Evolutionary conservation across 176 grass and related monocot genomes (phyloP).

Genomic region (Stipa capillata): DNA sequence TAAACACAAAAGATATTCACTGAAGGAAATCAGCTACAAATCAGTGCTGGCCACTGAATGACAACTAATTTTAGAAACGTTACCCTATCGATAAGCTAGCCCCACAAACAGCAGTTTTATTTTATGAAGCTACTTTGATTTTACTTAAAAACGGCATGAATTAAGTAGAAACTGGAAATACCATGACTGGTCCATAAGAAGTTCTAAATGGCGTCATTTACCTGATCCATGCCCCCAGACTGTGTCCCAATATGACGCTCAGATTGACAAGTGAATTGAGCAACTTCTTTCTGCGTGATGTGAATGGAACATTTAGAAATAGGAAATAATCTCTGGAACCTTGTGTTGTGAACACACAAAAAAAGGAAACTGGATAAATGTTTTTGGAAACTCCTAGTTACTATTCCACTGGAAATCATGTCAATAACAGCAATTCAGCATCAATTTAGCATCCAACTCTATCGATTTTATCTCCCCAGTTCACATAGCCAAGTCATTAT

Average conservation of each 20-base stretch:
- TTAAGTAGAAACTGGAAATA: background rate
- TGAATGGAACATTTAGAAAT: conserved; percentile 3
- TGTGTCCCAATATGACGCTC: conserved; percentile 90
- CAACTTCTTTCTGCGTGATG: conserved; percentile 92
- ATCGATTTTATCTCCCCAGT: background rate
- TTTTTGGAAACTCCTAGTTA: background rate
- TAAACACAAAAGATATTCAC: background rate
- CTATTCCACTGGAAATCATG: background rate
- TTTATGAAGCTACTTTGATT: background rate
- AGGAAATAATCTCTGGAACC: background rate
- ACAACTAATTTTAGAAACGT: background rate
- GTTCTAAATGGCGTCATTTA: background rate
- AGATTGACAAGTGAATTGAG: conserved; percentile 86
- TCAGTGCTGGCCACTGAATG: background rate
- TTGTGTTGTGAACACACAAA: background rate
- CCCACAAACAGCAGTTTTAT: background rate
- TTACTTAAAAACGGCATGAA: background rate
- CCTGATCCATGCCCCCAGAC: conserved; percentile 99
- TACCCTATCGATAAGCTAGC: background rate
- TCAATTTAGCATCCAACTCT: background rate
- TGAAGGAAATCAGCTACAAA: background rate
- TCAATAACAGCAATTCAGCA: background rate
- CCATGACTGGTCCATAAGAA: background rate
- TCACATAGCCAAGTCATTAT: background rate
- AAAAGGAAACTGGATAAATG: background rate